These are phyloP conservation scores for Ophiosphaerella herpotricha DNA, from an alignment of 2,329 filamentous ascomycete species.

Conservation along the genomic window DNA sequence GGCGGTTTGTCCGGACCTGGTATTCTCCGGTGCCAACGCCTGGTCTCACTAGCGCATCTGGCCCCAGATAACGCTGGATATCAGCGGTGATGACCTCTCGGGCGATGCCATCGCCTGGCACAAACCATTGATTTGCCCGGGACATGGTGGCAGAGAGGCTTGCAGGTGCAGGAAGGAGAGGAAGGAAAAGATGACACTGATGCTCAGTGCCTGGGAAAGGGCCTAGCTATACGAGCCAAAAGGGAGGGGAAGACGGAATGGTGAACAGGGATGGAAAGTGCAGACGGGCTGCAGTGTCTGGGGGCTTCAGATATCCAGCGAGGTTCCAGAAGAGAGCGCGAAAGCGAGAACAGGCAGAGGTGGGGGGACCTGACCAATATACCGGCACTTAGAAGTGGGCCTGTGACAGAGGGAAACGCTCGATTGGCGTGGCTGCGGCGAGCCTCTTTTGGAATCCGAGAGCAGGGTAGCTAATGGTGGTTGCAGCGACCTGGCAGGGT, in stretches of 20 bases:
- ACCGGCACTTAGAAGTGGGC: conserved; percentile 39
- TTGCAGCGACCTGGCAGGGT: conserved; percentile 13
- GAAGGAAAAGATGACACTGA: conserved; percentile 44
- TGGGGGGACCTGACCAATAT: conserved; percentile 44
- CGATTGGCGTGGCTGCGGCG: conserved; percentile 40
- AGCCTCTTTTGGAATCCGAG: conserved; percentile 30
- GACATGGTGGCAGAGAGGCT: conserved; percentile 34
- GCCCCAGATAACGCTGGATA: conserved; percentile 57
- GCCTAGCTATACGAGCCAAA: conserved; percentile 42
- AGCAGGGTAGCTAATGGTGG: conserved; percentile 20
- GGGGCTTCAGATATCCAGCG: conserved; percentile 27
- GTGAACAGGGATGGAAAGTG: conserved; percentile 31
- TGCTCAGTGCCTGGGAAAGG: conserved; percentile 37
- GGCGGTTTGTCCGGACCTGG: conserved; percentile 45
- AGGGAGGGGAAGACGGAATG: conserved; percentile 27
- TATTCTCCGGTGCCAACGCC: conserved; percentile 52
- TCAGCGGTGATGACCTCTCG: conserved; percentile 58
- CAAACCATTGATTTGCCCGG: conserved; percentile 54
- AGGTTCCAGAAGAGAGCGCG: conserved; percentile 32
- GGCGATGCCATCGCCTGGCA: conserved; percentile 56
- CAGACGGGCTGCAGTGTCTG: conserved; percentile 28
- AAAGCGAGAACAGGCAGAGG: conserved; percentile 33
- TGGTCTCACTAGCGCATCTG: conserved; percentile 56
- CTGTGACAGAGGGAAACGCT: conserved; percentile 32
- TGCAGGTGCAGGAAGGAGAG: conserved; percentile 25